phyloP scores from a whole-genome alignment of 1,139 yeast genomes.

The Tardiomyces digboiensis region DNA sequence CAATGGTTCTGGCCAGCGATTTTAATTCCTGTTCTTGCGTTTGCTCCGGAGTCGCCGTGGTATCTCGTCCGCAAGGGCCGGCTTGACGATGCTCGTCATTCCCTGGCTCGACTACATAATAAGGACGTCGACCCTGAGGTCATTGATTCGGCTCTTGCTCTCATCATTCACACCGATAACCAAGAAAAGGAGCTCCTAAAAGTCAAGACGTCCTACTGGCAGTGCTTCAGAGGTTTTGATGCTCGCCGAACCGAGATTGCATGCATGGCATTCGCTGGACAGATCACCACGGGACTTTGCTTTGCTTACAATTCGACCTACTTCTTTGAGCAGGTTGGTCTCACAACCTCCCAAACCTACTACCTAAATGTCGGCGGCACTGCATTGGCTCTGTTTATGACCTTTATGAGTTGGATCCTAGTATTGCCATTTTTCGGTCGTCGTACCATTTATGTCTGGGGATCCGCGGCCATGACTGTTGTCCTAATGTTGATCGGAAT shows the following conservation, averaged over 20 bases:
- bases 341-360: constrained; percentile 14
- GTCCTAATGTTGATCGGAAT: constrained; percentile 11
- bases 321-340: constrained; percentile 19
- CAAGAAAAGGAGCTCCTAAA: constrained; percentile 35
- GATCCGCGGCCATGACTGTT: background rate
- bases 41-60: constrained; percentile 53
- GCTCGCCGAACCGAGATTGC: constrained; percentile 49
- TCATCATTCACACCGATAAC: constrained; percentile 36
- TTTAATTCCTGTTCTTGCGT: constrained; percentile 35
- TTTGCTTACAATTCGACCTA: constrained; percentile 25
- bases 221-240: constrained; percentile 43
- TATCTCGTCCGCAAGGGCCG: constrained; percentile 35
- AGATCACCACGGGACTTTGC: constrained; percentile 42
- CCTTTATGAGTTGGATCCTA: constrained; percentile 42
- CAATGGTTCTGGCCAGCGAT: constrained; percentile 58
- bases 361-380: constrained; percentile 22
- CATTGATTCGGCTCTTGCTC: constrained; percentile 31
- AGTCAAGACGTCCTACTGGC: constrained; percentile 31
- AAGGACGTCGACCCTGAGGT: too few relatives aligned
- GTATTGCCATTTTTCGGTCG: constrained; percentile 41
- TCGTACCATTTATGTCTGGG: constrained; percentile 30
- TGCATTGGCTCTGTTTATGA: constrained; percentile 40
- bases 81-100: constrained; percentile 30
- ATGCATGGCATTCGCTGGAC: constrained; percentile 39
- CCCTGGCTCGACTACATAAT: constrained; percentile 7